Conservation (phyloP, 2,329 filamentous ascomycete genomes). For the Colletotrichum cereale region DNA sequence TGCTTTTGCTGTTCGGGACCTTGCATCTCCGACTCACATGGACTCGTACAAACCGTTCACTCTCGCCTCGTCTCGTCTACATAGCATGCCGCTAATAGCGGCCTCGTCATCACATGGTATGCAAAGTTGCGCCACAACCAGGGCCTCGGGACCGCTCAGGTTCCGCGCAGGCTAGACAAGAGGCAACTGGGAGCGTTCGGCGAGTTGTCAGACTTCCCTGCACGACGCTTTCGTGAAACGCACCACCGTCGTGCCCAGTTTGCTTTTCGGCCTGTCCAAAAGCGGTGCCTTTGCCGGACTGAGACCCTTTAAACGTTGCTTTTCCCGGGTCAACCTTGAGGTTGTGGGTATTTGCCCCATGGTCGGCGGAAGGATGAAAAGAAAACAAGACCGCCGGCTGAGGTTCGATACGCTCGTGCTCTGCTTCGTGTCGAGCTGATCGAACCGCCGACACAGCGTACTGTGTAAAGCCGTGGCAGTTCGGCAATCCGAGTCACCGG, state of each 20-base stretch:
- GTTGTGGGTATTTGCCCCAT: background rate
- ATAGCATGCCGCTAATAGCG: background rate
- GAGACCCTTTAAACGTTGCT: constrained; percentile 17
- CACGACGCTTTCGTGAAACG: constrained; percentile 30
- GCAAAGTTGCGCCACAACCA: constrained; percentile 42
- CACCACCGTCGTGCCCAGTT: background rate
- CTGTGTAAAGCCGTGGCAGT: constrained; percentile 1
- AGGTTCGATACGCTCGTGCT: background rate
- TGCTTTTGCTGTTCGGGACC: constrained; percentile 29
- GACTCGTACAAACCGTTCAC: constrained; percentile 1
- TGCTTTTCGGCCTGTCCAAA: constrained; percentile 21
- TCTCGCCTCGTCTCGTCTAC: background rate
- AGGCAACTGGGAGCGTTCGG: constrained; percentile 1
- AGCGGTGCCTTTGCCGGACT: constrained; percentile 8
- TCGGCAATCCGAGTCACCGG: background rate
- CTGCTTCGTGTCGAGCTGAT: background rate
- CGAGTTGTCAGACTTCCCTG: constrained; percentile 4
- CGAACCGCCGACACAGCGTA: background rate
- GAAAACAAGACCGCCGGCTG: background rate
- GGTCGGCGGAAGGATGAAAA: background rate
- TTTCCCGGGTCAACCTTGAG: constrained; percentile 4
- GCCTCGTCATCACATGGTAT: constrained; percentile 13
- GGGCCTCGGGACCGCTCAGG: constrained; percentile 36
- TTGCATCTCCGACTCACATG: constrained; percentile 35
- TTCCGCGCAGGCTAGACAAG: constrained; percentile 19